Percentiles rank a stretch among this genome's conserved stretches.
phyloP scores from a whole-genome alignment of 108 stramenopile genomes.

The Nitzschia palea region DNA sequence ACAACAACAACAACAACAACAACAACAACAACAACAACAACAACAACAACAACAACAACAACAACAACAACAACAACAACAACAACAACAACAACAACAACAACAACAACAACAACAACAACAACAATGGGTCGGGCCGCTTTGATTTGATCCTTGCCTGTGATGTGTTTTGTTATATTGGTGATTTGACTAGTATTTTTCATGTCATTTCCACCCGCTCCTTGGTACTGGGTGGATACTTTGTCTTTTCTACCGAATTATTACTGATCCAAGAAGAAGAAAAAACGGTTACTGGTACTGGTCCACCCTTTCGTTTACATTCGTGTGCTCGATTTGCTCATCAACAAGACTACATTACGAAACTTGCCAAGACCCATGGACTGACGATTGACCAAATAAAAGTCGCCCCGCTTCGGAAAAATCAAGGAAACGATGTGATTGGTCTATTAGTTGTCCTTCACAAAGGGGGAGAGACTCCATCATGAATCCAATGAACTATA shows the following conservation, averaged over 20 bases:
- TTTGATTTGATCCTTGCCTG: slow-evolving; percentile 72
- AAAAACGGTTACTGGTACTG: slow-evolving; percentile 1
- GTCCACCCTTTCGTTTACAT: slow-evolving; percentile 38
- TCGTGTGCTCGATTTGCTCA: slow-evolving; percentile 66
- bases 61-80: not conserved
- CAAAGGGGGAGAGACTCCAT: too few species aligned
- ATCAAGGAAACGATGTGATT: slow-evolving; percentile 27
- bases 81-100: not conserved
- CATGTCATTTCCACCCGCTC: slow-evolving; percentile 26
- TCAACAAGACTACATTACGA: slow-evolving; percentile 48
- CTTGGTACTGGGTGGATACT: slow-evolving; percentile 39
- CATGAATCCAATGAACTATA: too few species aligned
- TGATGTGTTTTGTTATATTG: slow-evolving; percentile 68
- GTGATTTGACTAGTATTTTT: slow-evolving; percentile 47
- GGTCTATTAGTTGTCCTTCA: slow-evolving; percentile 20
- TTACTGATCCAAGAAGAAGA: too few species aligned
- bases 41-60: too few species aligned
- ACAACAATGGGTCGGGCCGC: too few species aligned
- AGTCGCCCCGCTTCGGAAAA: slow-evolving; percentile 26
- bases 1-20: too few species aligned
- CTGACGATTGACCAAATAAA: slow-evolving; percentile 21
- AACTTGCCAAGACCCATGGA: slow-evolving; percentile 33
- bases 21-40: too few species aligned
- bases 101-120: not conserved
- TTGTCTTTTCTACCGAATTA: slow-evolving; percentile 65